phyloP scores from a whole-genome alignment of 768 basidiomycete genomes.

The Auricularia sp. region DNA sequence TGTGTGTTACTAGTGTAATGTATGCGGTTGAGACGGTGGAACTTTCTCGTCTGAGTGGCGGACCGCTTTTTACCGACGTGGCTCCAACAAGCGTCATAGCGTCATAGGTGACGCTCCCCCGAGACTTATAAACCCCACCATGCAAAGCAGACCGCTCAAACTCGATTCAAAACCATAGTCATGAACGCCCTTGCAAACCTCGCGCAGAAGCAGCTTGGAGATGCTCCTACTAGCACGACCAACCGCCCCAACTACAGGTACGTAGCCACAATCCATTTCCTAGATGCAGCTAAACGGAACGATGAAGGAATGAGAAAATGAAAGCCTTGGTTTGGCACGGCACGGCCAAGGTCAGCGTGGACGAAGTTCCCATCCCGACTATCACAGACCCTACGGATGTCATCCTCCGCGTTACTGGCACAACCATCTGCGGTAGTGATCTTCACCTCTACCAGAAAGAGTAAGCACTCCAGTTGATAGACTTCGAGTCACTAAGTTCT shows the following conservation, averaged over 20 bases:
- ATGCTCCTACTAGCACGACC: not conserved
- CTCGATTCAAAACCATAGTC: not conserved
- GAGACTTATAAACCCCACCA: too few relatives aligned
- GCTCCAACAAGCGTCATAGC: not conserved
- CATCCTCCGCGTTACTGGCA: conserved; percentile 64
- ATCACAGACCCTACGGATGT: conserved; percentile 69
- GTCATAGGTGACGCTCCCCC: not conserved
- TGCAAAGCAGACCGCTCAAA: too few relatives aligned
- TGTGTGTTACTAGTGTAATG: too few relatives aligned
- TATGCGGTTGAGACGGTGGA: too few relatives aligned
- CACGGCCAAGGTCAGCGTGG: conserved; percentile 29
- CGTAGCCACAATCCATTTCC: too few relatives aligned
- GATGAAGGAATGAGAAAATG: conserved; percentile 27
- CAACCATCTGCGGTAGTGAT: conserved; percentile 64
- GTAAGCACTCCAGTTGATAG: conserved; percentile 50
- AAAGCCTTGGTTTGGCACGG: conserved; percentile 64
- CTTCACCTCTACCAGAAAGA: conserved; percentile 39
- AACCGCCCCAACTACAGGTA: not conserved
- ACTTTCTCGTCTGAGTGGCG: too few relatives aligned
- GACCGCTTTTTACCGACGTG: too few relatives aligned
- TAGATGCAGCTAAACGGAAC: too few relatives aligned
- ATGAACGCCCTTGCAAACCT: not conserved
- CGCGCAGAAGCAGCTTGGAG: not conserved
- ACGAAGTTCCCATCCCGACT: conserved; percentile 43
- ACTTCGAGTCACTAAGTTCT: conserved; percentile 10